phyloP scores from a whole-genome alignment of 2,329 filamentous ascomycete genomes.

The Trichoderma sp. region DNA sequence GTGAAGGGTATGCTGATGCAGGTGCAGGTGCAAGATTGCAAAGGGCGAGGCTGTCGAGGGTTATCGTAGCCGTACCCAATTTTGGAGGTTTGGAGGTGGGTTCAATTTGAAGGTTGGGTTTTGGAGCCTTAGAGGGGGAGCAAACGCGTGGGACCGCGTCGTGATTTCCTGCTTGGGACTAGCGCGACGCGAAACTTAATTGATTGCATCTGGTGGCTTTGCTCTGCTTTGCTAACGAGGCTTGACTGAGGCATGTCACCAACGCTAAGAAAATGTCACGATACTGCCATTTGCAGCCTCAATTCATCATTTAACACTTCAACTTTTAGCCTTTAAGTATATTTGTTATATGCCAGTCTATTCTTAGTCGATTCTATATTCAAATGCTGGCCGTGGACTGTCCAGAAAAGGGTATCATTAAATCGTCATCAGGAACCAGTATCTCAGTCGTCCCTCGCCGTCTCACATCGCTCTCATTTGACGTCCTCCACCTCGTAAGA shows the following conservation, averaged over 20 bases:
- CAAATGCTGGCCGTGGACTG: too few relatives aligned
- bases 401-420: conserved; percentile 6
- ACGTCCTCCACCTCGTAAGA: conserved; percentile 17
- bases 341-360: too few relatives aligned
- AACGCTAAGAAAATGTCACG: too few relatives aligned
- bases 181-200: conserved; percentile 42
- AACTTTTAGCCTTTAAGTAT: too few relatives aligned
- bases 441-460: neutral
- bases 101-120: neutral
- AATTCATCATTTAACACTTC: too few relatives aligned
- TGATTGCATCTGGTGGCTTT: conserved; percentile 41
- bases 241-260: too few relatives aligned
- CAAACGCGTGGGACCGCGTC: conserved; percentile 39
- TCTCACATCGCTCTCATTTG: neutral
- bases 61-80: conserved; percentile 1
- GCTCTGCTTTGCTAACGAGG: too few relatives aligned
- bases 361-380: too few relatives aligned
- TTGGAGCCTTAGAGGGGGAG: conserved; percentile 2
- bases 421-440: neutral
- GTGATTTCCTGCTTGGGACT: conserved; percentile 33
- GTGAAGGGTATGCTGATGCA: neutral
- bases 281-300: too few relatives aligned
- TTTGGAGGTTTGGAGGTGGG: conserved; percentile 12
- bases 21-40: neutral
- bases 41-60: conserved; percentile 8